Evolutionary conservation across 1,139 yeast species (phyloP).

Genomic region (Wickerhamomyces sp.): DNA sequence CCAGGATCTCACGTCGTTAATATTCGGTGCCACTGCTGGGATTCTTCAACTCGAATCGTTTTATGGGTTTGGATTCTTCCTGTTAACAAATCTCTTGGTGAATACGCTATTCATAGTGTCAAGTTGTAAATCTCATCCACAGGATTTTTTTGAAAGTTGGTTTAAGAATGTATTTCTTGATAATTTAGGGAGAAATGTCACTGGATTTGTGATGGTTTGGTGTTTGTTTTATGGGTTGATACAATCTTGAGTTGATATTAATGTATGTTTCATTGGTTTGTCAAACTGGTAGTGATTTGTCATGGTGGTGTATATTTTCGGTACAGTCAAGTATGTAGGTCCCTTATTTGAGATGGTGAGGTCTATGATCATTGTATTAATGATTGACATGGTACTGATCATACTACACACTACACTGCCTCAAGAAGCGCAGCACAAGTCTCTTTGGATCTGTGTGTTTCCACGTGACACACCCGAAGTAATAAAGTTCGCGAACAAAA

Average conservation of each 20-base stretch:
- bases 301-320: too few relatives aligned
- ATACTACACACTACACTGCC: too few relatives aligned
- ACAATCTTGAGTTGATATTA: constrained; percentile 28
- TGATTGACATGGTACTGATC: too few relatives aligned
- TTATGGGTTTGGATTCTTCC: constrained; percentile 57
- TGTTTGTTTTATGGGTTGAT: constrained; percentile 69
- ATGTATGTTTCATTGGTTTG: too few relatives aligned
- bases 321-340: too few relatives aligned
- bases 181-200: constrained; percentile 51
- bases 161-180: constrained; percentile 51
- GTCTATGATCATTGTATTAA: too few relatives aligned
- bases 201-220: constrained; percentile 83
- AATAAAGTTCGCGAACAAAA: too few relatives aligned
- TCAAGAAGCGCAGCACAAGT: too few relatives aligned
- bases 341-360: too few relatives aligned
- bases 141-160: constrained; percentile 47
- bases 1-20: constrained; percentile 61
- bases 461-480: too few relatives aligned
- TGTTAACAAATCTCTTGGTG: constrained; percentile 41
- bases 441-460: too few relatives aligned
- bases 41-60: constrained; percentile 61
- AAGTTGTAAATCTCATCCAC: constrained; percentile 40
- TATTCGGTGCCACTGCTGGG: constrained; percentile 70
- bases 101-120: constrained; percentile 38
- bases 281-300: too few relatives aligned